Evolutionary conservation across 75 land plant species (phyloP), one percentile per base, ranked within the genome.

Genomic region (Larix kaempferi): DNA sequence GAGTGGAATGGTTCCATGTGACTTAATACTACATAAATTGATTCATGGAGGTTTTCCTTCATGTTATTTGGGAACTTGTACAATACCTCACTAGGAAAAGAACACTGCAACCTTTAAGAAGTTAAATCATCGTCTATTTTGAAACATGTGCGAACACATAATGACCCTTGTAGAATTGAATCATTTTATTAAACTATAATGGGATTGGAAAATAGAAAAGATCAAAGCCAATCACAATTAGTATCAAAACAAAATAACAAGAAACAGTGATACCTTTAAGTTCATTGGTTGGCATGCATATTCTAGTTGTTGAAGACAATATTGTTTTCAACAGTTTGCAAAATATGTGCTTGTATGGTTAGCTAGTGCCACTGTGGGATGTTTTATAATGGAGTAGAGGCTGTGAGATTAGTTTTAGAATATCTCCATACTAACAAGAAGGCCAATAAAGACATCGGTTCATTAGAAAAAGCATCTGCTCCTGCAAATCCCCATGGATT

Each of bases 281-380:
- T 73, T 86, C 90, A 0, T 66, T 91, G 73, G 57, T 21, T 19
- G 94, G 89, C 21, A 86, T 86, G 80, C 80, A 76, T 39, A 69
- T 94, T 5, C 79, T 91, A 44, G 80, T 89, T 22, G 96, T 76
- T 29, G 96, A 91, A 49, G 96, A 94, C 73, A 78, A 57, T 76
- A 4, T 15, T 7, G 35, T 86, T 6, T 54, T 84, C 80, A 66
- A 22, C 59, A 39, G 6, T 0, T 91, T 6, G 80, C 84, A 16
- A 57, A 19, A 21, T 10, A 57, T 3, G 74, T 33, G 8, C 67
- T 91, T 33, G 3, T 26, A 1, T 15, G 67, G 12, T 77, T 85
- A 17, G 94, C n/a, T n/a, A n/a, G 96, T 41, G 94, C 91, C 56
- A 78, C 49, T 16, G 80, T 87, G 10, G 78, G 79, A 25, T 25